These are phyloP conservation scores for Lepiota brunneoincarnata DNA, from an alignment of 768 basidiomycete species.

Conservation along the genomic window DNA sequence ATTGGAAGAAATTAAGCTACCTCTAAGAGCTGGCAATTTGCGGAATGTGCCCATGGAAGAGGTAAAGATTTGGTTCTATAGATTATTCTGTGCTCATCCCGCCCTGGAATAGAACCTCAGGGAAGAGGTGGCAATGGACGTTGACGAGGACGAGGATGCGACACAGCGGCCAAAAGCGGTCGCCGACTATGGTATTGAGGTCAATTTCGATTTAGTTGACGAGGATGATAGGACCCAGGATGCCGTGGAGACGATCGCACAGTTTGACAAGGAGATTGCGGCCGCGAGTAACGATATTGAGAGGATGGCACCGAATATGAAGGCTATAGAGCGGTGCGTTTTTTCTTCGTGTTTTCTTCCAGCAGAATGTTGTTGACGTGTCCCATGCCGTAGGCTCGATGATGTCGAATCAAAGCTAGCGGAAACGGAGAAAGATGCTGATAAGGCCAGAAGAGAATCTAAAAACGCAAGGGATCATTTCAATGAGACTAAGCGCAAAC, in stretches of 20 bases:
- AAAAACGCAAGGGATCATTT: conserved; percentile 90
- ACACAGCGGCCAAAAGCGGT: conserved; percentile 71
- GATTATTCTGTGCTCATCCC: not conserved
- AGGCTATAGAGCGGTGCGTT: conserved; percentile 84
- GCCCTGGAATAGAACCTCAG: conserved; percentile 59
- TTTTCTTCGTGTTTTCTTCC: not conserved
- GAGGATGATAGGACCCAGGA: conserved; percentile 76
- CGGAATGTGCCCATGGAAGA: conserved; percentile 94
- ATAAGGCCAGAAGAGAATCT: conserved; percentile 87
- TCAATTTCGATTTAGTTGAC: conserved; percentile 74
- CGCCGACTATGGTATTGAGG: conserved; percentile 85
- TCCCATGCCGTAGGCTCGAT: conserved; percentile 51
- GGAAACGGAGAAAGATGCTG: conserved; percentile 90
- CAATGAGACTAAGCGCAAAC: conserved; percentile 78
- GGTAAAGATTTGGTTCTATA: conserved; percentile 38
- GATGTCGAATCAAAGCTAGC: conserved; percentile 82
- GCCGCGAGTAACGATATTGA: conserved; percentile 82
- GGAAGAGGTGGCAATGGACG: conserved; percentile 87
- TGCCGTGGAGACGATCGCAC: conserved; percentile 58
- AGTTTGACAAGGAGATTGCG: conserved; percentile 70
- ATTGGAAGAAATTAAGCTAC: conserved; percentile 87
- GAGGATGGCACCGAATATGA: conserved; percentile 94
- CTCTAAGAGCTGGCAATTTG: conserved; percentile 71
- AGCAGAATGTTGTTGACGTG: not conserved
- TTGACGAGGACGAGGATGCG: conserved; percentile 85